These are phyloP conservation scores for Xerocomus potaroensis DNA, from an alignment of 768 basidiomycete genomes.

Conservation along the genomic window DNA sequence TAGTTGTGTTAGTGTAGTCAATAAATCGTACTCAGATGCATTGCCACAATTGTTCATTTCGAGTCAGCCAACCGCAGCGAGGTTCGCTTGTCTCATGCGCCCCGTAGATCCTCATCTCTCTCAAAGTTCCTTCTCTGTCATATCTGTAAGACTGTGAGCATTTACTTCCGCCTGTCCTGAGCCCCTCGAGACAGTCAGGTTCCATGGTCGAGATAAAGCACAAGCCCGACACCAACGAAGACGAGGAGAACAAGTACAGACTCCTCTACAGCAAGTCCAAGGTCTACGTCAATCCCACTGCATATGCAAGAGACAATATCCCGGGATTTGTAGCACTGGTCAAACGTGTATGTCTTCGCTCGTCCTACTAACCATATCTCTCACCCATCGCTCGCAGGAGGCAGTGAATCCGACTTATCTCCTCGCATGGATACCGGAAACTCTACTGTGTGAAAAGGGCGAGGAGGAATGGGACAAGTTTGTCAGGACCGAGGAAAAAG, in stretches of 20 bases:
- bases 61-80: background rate
- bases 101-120: constrained; percentile 26
- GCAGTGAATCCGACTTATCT: constrained; percentile 71
- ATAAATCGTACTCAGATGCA: constrained; percentile 9
- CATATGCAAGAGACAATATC: constrained; percentile 89
- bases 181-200: constrained; percentile 31
- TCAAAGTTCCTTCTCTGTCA: constrained; percentile 42
- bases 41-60: constrained; percentile 18
- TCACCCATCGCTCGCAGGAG: constrained; percentile 45
- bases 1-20: too few species aligned
- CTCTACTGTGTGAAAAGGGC: constrained; percentile 77
- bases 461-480: constrained; percentile 88
- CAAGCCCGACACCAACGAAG: constrained; percentile 24
- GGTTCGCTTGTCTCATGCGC: constrained; percentile 13
- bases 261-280: constrained; percentile 90
- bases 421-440: constrained; percentile 92
- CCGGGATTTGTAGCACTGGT: constrained; percentile 92
- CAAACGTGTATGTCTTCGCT: constrained; percentile 59
- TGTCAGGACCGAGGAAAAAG: constrained; percentile 72
- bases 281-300: constrained; percentile 93
- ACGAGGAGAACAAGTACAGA: constrained; percentile 61
- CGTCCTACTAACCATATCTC: constrained; percentile 1
- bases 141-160: constrained; percentile 38
- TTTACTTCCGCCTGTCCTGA: constrained; percentile 3
- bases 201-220: constrained; percentile 79